A percentile compares a stretch with the other conserved stretches of the same genome.
Evolutionary conservation across 2,329 filamentous ascomycete species (phyloP).

Genomic region (Clathrospora elynae): DNA sequence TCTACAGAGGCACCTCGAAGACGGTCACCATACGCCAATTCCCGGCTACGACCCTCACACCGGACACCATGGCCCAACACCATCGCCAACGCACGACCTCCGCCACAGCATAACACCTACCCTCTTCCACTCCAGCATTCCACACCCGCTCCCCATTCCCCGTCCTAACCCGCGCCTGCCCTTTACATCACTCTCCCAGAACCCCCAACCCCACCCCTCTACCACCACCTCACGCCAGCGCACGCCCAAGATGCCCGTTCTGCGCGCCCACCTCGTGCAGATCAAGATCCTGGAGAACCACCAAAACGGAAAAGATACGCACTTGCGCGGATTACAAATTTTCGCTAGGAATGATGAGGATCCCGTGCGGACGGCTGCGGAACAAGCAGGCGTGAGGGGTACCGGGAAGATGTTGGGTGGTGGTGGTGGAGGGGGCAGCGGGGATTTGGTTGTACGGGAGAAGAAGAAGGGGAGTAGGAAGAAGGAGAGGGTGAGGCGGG

Average conservation of each 20-base stretch:
- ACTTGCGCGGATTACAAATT: constrained; percentile 89
- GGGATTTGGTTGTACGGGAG: constrained; percentile 6
- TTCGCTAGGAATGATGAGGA: constrained; percentile 60
- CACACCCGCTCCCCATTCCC: constrained; percentile 13
- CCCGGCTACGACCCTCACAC: background rate
- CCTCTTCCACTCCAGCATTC: constrained; percentile 3
- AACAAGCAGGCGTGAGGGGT: constrained; percentile 9
- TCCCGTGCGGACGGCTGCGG: constrained; percentile 2
- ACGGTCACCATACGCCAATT: background rate
- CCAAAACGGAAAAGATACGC: constrained; percentile 99
- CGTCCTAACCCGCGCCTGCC: constrained; percentile 22
- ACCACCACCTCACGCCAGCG: constrained; percentile 22
- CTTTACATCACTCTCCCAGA: constrained; percentile 27
- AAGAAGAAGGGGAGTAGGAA: constrained; percentile 13
- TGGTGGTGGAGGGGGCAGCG: constrained; percentile 19
- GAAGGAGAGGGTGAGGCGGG: no score
- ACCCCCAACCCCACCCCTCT: constrained; percentile 6
- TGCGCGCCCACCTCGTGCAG: constrained; percentile 88
- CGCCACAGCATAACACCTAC: constrained; percentile 1
- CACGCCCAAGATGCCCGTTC: constrained; percentile 69
- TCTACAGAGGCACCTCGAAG: constrained; percentile 1
- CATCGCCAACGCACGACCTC: background rate
- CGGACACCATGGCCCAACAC: background rate
- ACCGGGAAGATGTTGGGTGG: constrained; percentile 12
- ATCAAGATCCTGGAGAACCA: constrained; percentile 94